Percentiles rank a stretch among this genome's conserved stretches.
phyloP scores from a whole-genome alignment of 1,284 basidiomycete genomes.

The Amylostereum chailletii region DNA sequence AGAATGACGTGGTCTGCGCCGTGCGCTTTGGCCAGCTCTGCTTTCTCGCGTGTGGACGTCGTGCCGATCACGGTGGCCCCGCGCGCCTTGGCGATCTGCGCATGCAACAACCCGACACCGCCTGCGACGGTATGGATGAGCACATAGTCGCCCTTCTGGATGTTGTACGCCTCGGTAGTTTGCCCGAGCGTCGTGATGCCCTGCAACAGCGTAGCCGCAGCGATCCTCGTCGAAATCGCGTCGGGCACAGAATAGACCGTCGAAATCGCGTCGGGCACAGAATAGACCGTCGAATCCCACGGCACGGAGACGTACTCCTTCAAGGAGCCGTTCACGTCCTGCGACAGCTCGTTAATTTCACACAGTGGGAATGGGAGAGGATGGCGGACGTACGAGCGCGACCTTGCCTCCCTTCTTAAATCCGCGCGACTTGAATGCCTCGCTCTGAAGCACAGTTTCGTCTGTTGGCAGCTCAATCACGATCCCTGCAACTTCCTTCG shows the following conservation, averaged over 20 bases:
- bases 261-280: conserved; percentile 52
- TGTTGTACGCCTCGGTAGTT: conserved; percentile 76
- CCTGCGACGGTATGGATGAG: conserved; percentile 90
- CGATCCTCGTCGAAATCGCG: conserved; percentile 54
- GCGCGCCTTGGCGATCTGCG: conserved; percentile 54
- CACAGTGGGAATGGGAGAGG: background rate
- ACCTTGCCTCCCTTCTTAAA: conserved; percentile 38
- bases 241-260: conserved; percentile 55
- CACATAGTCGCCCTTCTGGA: conserved; percentile 68
- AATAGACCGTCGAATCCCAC: conserved; percentile 42
- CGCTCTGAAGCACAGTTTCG: conserved; percentile 22
- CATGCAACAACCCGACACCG: conserved; percentile 54
- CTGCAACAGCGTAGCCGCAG: conserved; percentile 65
- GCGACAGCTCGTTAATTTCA: background rate
- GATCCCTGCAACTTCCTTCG: conserved; percentile 51
- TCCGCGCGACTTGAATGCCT: conserved; percentile 26
- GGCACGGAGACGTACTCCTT: conserved; percentile 72
- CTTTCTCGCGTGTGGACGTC: conserved; percentile 83
- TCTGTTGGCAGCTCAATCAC: conserved; percentile 44
- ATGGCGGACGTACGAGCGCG: conserved; percentile 24
- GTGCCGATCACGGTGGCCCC: conserved; percentile 93
- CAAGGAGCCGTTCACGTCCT: conserved; percentile 38
- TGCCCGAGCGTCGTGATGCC: conserved; percentile 78
- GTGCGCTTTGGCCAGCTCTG: conserved; percentile 68
- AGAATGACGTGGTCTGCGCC: conserved; percentile 87